These are phyloP conservation scores for Colletotrichum brevisporum DNA, from an alignment of 2,329 filamentous ascomycete species.

Conservation along the genomic window DNA sequence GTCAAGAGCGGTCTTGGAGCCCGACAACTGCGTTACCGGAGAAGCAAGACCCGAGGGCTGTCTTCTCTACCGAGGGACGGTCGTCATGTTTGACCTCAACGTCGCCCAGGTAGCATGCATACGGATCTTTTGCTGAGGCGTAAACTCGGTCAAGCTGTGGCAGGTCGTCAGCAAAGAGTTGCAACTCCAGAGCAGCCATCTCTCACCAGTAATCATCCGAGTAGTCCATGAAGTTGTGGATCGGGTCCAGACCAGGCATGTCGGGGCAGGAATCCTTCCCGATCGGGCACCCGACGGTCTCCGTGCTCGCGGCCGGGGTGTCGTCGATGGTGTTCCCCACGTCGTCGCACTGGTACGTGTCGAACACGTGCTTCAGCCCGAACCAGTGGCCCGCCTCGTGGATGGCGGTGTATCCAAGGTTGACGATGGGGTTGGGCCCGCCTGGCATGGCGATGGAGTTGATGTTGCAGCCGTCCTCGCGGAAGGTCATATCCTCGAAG, in stretches of 20 bases:
- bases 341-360: constrained; percentile 48
- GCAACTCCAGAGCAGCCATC: not conserved
- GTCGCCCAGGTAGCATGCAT: not conserved
- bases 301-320: constrained; percentile 46
- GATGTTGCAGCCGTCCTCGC: constrained; percentile 38
- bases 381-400: constrained; percentile 44
- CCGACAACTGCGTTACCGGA: no score
- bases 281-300: constrained; percentile 51
- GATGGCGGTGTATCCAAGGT: constrained; percentile 43
- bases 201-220: constrained; percentile 51
- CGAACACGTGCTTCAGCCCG: constrained; percentile 31
- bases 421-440: constrained; percentile 22
- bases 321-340: constrained; percentile 53
- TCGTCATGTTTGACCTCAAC: not conserved
- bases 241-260: constrained; percentile 50
- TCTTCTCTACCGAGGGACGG: no score
- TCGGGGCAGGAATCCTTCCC: constrained; percentile 53
- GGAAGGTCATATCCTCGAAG: constrained; percentile 16
- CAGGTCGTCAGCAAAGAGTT: not conserved
- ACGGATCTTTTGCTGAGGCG: not conserved
- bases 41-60: no score
- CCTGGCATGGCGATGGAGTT: constrained; percentile 24
- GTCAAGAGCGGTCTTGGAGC: no score
- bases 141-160: not conserved
- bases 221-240: constrained; percentile 58